These are phyloP conservation scores for Paramyrothecium sp. DNA, from an alignment of 2,329 filamentous ascomycete species.

Conservation along the genomic window DNA sequence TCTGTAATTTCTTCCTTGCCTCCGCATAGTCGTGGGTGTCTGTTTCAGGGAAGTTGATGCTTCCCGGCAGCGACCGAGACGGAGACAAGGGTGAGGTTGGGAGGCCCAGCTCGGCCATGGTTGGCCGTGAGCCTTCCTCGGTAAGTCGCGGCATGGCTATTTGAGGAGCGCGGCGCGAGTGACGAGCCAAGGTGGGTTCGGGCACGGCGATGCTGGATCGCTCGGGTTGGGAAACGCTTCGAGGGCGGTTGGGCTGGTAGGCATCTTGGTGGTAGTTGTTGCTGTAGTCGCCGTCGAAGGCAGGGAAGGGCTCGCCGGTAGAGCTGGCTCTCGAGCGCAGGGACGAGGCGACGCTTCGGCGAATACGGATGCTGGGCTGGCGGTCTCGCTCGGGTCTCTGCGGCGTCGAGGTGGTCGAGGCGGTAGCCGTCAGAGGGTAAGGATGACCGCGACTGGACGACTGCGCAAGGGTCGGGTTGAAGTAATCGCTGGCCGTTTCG, in stretches of 20 bases:
- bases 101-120: slow-evolving; percentile 30
- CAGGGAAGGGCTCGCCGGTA: background rate
- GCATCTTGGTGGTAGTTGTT: slow-evolving; percentile 8
- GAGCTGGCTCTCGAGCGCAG: background rate
- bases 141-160: slow-evolving; percentile 35
- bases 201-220: slow-evolving; percentile 17
- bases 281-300: slow-evolving; percentile 6
- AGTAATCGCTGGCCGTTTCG: slow-evolving; percentile 20
- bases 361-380: slow-evolving; percentile 21
- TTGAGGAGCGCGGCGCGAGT: slow-evolving; percentile 29
- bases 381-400: slow-evolving; percentile 13
- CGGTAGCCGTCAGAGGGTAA: slow-evolving; percentile 6
- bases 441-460: slow-evolving; percentile 13
- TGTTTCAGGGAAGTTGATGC: slow-evolving; percentile 1
- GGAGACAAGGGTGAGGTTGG: slow-evolving; percentile 19
- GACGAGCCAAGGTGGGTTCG: slow-evolving; percentile 17
- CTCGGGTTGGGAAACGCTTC: slow-evolving; percentile 34
- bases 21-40: background rate
- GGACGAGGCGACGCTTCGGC: slow-evolving; percentile 17
- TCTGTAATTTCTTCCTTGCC: slow-evolving; percentile 7
- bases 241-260: slow-evolving; percentile 21
- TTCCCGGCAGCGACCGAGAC: slow-evolving; percentile 21
- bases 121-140: slow-evolving; percentile 35
- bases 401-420: background rate
- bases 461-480: slow-evolving; percentile 17